phyloP scores from a whole-genome alignment of 371 early-diverging fungal genomes.

The Rhizopus microsporus region DNA sequence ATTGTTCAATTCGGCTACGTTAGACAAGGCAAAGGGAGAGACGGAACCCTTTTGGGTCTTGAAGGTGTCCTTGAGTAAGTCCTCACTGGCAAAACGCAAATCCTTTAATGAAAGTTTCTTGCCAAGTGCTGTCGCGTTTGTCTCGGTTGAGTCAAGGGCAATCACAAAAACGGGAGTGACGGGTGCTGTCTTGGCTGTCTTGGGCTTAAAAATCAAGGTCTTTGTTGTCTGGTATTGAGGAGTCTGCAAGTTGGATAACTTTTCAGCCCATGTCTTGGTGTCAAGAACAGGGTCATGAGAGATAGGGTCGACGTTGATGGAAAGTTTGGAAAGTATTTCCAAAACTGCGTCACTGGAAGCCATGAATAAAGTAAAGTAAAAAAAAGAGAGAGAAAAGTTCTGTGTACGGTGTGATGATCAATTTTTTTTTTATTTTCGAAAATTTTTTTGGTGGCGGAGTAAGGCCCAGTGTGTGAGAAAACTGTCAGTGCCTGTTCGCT shows the following conservation, averaged over 20 bases:
- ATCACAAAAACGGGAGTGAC: slow-evolving; percentile 66
- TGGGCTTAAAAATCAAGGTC: slow-evolving; percentile 73
- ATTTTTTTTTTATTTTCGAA: no score
- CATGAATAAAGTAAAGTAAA: slow-evolving; percentile 22
- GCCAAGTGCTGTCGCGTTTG: slow-evolving; percentile 56
- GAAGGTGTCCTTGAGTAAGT: slow-evolving; percentile 57
- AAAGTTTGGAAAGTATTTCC: slow-evolving; percentile 43
- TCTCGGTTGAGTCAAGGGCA: slow-evolving; percentile 57
- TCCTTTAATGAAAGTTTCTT: slow-evolving; percentile 67
- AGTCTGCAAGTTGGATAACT: slow-evolving; percentile 26
- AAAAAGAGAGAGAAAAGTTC: slow-evolving; percentile 3
- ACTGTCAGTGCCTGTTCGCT: neutral
- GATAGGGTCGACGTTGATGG: slow-evolving; percentile 43
- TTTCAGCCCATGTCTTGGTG: slow-evolving; percentile 57
- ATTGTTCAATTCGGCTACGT: slow-evolving; percentile 50
- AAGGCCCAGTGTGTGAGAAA: no score
- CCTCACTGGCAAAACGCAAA: slow-evolving; percentile 68
- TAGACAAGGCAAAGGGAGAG: slow-evolving; percentile 64
- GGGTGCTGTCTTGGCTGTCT: slow-evolving; percentile 66
- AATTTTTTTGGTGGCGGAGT: no score
- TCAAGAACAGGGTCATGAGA: slow-evolving; percentile 58
- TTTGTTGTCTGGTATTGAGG: slow-evolving; percentile 49
- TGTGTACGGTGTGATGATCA: no score
- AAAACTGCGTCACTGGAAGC: slow-evolving; percentile 38
- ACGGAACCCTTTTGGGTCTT: slow-evolving; percentile 56